Percentiles rank a stretch among this genome's conserved stretches.
These are phyloP conservation scores for Bacidia rubella DNA, from an alignment of 495 filamentous ascomycete species.

Conservation along the genomic window DNA sequence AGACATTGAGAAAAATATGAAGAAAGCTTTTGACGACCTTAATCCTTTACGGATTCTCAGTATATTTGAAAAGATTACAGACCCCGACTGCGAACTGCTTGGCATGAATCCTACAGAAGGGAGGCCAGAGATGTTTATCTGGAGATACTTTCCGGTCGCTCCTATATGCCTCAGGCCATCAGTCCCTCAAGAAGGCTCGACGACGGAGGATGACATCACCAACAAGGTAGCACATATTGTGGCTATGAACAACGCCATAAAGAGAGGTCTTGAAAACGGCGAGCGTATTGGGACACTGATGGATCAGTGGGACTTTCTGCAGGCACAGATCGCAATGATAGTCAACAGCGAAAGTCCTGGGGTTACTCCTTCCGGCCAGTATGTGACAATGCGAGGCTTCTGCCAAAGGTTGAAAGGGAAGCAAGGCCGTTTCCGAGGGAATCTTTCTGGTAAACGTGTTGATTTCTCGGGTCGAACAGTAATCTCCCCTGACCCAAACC, in stretches of 20 bases:
- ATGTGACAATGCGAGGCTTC: slow-evolving; percentile 78
- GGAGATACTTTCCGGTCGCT: slow-evolving; percentile 89
- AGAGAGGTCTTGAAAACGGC: slow-evolving; percentile 64
- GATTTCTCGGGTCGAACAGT: slow-evolving; percentile 96
- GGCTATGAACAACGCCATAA: slow-evolving; percentile 70
- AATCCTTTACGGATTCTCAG: slow-evolving; percentile 82
- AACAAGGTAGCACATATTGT: slow-evolving; percentile 90
- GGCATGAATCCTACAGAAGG: slow-evolving; percentile 78
- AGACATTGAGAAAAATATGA: slow-evolving; percentile 81
- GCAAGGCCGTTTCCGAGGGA: slow-evolving; percentile 92
- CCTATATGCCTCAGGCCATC: slow-evolving; percentile 89
- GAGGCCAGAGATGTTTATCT: slow-evolving; percentile 91
- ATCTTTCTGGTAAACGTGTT: slow-evolving; percentile 93
- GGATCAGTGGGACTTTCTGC: slow-evolving; percentile 97
- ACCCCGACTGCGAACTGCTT: slow-evolving; percentile 77
- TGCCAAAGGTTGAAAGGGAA: slow-evolving; percentile 94
- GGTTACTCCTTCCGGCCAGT: slow-evolving; percentile 57
- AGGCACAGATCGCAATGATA: slow-evolving; percentile 89
- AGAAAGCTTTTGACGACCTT: slow-evolving; percentile 85
- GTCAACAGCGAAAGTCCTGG: slow-evolving; percentile 96
- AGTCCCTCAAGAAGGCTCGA: slow-evolving; percentile 78
- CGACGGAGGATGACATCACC: slow-evolving; percentile 92
- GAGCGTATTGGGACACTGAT: slow-evolving; percentile 77
- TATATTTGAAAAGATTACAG: slow-evolving; percentile 76
- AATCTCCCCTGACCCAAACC: slow-evolving; percentile 91